These are phyloP conservation scores for Colletotrichum coccodes DNA, from an alignment of 2,329 filamentous ascomycete genomes.

Conservation along the genomic window DNA sequence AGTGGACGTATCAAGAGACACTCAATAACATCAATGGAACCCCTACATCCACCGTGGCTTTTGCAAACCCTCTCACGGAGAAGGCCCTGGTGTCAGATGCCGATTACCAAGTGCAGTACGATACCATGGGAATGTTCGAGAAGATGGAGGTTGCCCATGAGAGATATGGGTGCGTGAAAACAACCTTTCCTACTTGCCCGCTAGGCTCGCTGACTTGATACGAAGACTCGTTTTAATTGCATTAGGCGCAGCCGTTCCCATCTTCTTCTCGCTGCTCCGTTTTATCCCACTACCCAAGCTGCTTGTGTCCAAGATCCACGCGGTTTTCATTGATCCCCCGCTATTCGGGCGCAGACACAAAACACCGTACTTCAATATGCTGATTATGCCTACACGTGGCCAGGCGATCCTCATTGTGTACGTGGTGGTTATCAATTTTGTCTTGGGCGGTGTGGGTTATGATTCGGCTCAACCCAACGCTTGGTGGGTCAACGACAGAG, in stretches of 20 bases:
- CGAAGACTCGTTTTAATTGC: slow-evolving; percentile 37
- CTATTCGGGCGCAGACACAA: not conserved
- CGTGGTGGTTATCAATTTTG: slow-evolving; percentile 42
- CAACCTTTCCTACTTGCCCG: no score
- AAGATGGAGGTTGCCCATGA: slow-evolving; percentile 49
- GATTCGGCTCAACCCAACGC: slow-evolving; percentile 33
- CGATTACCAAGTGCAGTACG: slow-evolving; percentile 54
- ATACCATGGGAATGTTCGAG: slow-evolving; percentile 62
- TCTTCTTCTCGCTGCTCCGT: slow-evolving; percentile 41
- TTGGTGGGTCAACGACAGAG: slow-evolving; percentile 35
- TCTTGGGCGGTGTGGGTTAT: slow-evolving; percentile 40
- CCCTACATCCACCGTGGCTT: not conserved
- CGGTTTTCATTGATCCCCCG: not conserved
- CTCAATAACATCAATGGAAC: not conserved
- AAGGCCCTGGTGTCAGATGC: slow-evolving; percentile 41
- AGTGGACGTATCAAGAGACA: slow-evolving; percentile 1
- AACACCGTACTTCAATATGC: slow-evolving; percentile 43
- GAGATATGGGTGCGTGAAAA: slow-evolving; percentile 24
- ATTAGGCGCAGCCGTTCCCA: slow-evolving; percentile 37
- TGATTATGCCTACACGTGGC: slow-evolving; percentile 48
- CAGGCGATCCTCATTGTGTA: slow-evolving; percentile 47
- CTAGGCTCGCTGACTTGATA: not conserved
- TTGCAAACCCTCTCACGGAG: slow-evolving; percentile 37
- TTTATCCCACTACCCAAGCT: slow-evolving; percentile 36
- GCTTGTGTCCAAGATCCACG: not conserved